Percentiles rank a stretch among this genome's conserved stretches.
phyloP scores from a whole-genome alignment of 2,329 filamentous ascomycete species.

The Neonectria neomacrospora region DNA sequence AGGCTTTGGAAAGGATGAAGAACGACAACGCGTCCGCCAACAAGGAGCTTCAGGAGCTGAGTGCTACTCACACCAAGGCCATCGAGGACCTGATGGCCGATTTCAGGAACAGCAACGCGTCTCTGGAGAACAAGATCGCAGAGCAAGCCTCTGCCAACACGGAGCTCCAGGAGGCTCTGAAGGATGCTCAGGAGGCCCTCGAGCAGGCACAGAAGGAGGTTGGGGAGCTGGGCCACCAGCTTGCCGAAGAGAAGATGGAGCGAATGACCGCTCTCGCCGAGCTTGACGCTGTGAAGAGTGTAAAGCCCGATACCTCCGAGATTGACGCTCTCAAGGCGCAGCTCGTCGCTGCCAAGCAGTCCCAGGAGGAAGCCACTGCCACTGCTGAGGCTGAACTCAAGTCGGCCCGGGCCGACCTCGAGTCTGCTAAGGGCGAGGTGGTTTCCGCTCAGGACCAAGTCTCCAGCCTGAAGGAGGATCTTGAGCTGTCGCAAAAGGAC shows the following conservation, averaged over 20 bases:
- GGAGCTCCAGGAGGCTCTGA: slow-evolving; percentile 51
- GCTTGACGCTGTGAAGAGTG: slow-evolving; percentile 67
- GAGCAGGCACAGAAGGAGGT: slow-evolving; percentile 60
- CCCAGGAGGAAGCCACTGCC: slow-evolving; percentile 57
- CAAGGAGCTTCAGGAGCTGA: slow-evolving; percentile 58
- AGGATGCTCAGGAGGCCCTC: slow-evolving; percentile 55
- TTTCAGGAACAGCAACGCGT: slow-evolving; percentile 49
- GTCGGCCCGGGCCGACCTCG: slow-evolving; percentile 51
- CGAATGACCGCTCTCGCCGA: slow-evolving; percentile 69
- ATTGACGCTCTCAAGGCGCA: slow-evolving; percentile 63
- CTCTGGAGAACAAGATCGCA: slow-evolving; percentile 51
- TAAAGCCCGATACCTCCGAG: slow-evolving; percentile 66
- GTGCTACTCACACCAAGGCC: slow-evolving; percentile 51
- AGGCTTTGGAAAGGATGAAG: slow-evolving; percentile 56
- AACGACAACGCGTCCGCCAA: slow-evolving; percentile 51
- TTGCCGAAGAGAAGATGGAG: slow-evolving; percentile 69
- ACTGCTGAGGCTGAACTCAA: slow-evolving; percentile 48
- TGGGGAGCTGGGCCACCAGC: slow-evolving; percentile 62
- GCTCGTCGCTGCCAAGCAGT: slow-evolving; percentile 59
- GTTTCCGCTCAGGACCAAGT: slow-evolving; percentile 50
- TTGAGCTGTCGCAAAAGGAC: slow-evolving; percentile 63
- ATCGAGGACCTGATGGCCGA: slow-evolving; percentile 55
- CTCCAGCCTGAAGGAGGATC: slow-evolving; percentile 51
- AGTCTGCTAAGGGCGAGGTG: slow-evolving; percentile 50
- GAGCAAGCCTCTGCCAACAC: slow-evolving; percentile 51